Conservation (phyloP, 2,329 filamentous ascomycete genomes). For the Pseudogymnoascus pannorum region DNA sequence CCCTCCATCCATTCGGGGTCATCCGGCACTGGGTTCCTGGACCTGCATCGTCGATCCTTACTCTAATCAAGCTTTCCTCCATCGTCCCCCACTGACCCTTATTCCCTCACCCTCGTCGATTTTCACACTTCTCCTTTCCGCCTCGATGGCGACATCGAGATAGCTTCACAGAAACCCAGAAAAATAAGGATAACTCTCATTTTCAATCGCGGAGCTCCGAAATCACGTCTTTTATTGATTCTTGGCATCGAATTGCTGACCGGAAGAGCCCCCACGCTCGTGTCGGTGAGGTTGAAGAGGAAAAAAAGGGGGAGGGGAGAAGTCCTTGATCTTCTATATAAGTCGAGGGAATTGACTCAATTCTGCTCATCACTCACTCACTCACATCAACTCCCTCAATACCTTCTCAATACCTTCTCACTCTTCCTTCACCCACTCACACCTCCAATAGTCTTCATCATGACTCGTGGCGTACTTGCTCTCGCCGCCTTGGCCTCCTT, state of each 20-base stretch:
- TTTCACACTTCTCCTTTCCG: background rate
- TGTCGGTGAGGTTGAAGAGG: background rate
- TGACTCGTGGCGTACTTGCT: background rate
- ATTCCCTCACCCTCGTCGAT: background rate
- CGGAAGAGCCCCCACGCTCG: background rate
- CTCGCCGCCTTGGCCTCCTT: constrained; percentile 8
- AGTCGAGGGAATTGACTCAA: constrained; percentile 1
- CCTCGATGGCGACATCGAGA: background rate
- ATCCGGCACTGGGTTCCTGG: background rate
- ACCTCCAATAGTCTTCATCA: background rate
- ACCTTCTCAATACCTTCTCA: constrained; percentile 5
- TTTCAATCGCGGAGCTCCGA: background rate
- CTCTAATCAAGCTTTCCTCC: constrained; percentile 1
- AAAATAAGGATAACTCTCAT: background rate
- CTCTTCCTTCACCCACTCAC: background rate
- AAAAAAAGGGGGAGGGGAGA: background rate
- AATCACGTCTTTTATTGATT: constrained; percentile 2
- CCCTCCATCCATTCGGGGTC: background rate
- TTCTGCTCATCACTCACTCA: constrained; percentile 1
- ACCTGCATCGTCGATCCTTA: constrained; percentile 2
- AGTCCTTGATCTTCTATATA: constrained; percentile 3
- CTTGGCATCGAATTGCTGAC: background rate
- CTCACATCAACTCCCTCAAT: constrained; percentile 4
- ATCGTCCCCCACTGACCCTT: background rate
- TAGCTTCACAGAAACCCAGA: background rate